phyloP scores from a whole-genome alignment of 441 rosid species.

The Erodium texanum region DNA sequence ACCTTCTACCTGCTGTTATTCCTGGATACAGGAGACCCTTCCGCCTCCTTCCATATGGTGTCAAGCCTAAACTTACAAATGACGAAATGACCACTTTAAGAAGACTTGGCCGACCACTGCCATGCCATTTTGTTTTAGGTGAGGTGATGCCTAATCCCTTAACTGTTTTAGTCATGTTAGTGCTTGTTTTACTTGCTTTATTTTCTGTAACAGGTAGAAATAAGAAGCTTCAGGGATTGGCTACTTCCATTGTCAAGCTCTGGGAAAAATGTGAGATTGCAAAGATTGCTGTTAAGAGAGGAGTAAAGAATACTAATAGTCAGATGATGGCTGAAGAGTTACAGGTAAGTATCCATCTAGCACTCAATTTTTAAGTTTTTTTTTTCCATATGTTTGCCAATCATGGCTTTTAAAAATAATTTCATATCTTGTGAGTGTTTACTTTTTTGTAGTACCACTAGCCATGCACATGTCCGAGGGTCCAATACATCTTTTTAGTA shows the following conservation, averaged over 20 bases:
- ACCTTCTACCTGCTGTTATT: constrained; percentile 75
- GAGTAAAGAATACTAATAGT: constrained; percentile 69
- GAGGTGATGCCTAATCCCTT: constrained; percentile 19
- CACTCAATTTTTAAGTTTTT: neutral
- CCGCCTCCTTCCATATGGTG: constrained; percentile 92
- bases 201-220: constrained; percentile 58
- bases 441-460: neutral
- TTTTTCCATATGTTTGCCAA: neutral
- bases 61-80: constrained; percentile 65
- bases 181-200: constrained; percentile 18
- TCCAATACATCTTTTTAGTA: neutral
- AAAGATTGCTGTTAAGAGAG: constrained; percentile 93
- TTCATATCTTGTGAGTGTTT: neutral
- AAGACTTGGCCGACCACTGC: constrained; percentile 86
- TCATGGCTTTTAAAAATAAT: neutral
- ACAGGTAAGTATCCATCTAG: constrained; percentile 38
- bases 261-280: constrained; percentile 98
- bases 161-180: constrained; percentile 11
- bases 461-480: neutral
- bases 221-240: constrained; percentile 83
- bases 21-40: constrained; percentile 80
- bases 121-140: constrained; percentile 92
- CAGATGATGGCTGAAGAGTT: constrained; percentile 86
- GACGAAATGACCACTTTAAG: constrained; percentile 91
- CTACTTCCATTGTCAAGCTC: constrained; percentile 70